Evolutionary conservation across 306 rosid species (phyloP).

Genomic region (Gynostemma pentaphyllum): DNA sequence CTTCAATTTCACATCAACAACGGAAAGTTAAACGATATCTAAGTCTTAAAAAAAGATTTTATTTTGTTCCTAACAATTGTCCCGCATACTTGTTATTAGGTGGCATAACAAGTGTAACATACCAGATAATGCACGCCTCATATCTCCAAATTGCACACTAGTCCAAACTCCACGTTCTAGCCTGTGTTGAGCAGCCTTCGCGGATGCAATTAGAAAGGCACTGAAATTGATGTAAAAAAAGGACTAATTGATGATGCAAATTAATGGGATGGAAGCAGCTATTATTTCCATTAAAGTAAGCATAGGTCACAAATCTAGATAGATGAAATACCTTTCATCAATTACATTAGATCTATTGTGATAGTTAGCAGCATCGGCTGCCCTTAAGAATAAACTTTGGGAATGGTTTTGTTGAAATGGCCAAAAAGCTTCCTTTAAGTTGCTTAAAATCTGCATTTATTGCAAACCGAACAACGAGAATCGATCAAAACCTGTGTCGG

Average conservation of each 20-base stretch:
- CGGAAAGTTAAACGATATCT: background rate
- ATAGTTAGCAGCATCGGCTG: conserved; percentile 77
- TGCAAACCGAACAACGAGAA: conserved; percentile 11
- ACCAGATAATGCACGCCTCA: conserved; percentile 92
- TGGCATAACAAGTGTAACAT: background rate
- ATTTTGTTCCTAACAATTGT: too few species aligned
- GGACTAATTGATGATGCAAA: background rate
- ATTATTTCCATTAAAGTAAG: background rate
- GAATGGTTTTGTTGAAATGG: conserved; percentile 66
- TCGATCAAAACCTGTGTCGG: background rate
- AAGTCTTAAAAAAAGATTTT: background rate
- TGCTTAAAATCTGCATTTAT: conserved; percentile 52
- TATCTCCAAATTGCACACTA: conserved; percentile 77
- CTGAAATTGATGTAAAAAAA: conserved; percentile 34
- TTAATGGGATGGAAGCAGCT: background rate
- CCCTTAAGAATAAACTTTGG: conserved; percentile 66
- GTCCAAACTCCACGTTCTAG: conserved; percentile 91
- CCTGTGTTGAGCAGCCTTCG: conserved; percentile 90
- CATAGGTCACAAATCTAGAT: conserved; percentile 2
- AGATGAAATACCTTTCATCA: conserved; percentile 54
- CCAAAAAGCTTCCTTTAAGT: conserved; percentile 83
- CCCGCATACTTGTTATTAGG: too few species aligned
- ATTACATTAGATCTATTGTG: conserved; percentile 36
- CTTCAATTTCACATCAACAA: background rate
- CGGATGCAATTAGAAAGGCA: conserved; percentile 77